phyloP scores from a whole-genome alignment of 2,329 filamentous ascomycete genomes.

The Ascomycota sp. region DNA sequence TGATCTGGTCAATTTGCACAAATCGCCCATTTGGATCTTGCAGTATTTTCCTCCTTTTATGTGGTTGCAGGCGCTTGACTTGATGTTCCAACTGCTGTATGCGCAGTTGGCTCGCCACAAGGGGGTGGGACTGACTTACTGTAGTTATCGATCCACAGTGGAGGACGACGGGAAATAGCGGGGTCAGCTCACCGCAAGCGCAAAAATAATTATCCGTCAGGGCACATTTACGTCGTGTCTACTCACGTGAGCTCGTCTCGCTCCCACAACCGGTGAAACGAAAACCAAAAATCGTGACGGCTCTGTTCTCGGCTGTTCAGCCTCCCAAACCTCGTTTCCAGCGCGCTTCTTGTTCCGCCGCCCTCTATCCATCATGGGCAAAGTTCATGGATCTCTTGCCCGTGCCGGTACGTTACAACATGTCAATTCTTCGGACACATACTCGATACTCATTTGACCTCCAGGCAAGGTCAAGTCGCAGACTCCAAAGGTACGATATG shows the following conservation, averaged over 20 bases:
- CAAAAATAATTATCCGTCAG: constrained; percentile 11
- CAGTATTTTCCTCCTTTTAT: not conserved
- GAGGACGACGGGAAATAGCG: too few relatives aligned
- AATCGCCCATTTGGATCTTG: not conserved
- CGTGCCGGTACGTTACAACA: constrained; percentile 37
- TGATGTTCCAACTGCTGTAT: not conserved
- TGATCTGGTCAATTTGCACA: too few relatives aligned
- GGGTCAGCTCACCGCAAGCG: not conserved
- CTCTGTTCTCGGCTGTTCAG: constrained; percentile 3
- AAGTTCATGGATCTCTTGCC: constrained; percentile 83
- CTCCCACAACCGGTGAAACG: constrained; percentile 17
- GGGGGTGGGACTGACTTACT: too few relatives aligned
- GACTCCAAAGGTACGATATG: constrained; percentile 56
- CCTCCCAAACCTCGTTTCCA: too few relatives aligned
- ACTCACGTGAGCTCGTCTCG: constrained; percentile 16
- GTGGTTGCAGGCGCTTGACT: not conserved
- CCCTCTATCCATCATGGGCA: constrained; percentile 44
- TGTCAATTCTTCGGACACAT: not conserved
- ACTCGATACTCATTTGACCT: constrained; percentile 25
- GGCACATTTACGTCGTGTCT: constrained; percentile 7
- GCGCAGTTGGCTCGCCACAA: too few relatives aligned
- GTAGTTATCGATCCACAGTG: too few relatives aligned
- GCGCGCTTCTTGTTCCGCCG: too few relatives aligned
- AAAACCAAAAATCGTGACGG: constrained; percentile 15
- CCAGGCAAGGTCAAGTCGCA: constrained; percentile 95